These are phyloP conservation scores for Fusarium nelsonii DNA, from an alignment of 2,329 filamentous ascomycete species.

Conservation along the genomic window DNA sequence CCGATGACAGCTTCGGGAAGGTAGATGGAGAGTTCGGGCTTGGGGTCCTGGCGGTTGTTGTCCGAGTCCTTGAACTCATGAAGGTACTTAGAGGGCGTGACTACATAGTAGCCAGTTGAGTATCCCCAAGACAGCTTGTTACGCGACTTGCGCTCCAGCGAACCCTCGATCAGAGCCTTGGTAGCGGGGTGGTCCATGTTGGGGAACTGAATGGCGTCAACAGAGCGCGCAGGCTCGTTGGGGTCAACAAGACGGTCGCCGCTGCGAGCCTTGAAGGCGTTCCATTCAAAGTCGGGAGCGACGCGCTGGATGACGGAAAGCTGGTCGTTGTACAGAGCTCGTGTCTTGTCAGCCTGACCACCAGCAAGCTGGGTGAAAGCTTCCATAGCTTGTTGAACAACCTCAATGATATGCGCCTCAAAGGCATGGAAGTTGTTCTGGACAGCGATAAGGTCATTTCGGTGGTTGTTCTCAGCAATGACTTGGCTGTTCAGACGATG, in stretches of 20 bases:
- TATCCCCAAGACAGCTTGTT: constrained; percentile 84
- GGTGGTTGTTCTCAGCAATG: constrained; percentile 94
- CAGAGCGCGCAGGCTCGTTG: constrained; percentile 76
- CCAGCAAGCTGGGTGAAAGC: constrained; percentile 85
- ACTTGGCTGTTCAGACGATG: constrained; percentile 92
- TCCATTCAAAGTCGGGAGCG: constrained; percentile 91
- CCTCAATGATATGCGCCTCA: constrained; percentile 85
- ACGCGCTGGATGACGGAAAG: constrained; percentile 81
- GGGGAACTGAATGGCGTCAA: constrained; percentile 82
- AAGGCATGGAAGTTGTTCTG: constrained; percentile 91
- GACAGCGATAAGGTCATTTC: constrained; percentile 89
- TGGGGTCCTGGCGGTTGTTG: constrained; percentile 75
- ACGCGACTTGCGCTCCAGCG: constrained; percentile 89
- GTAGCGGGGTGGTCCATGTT: constrained; percentile 89
- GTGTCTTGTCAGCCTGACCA: constrained; percentile 84
- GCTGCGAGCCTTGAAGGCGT: constrained; percentile 81
- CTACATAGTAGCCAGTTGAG: constrained; percentile 86
- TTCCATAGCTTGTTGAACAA: constrained; percentile 84
- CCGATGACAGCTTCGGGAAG: constrained; percentile 90
- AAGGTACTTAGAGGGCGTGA: constrained; percentile 87
- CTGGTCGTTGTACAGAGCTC: constrained; percentile 86
- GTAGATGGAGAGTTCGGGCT: constrained; percentile 89
- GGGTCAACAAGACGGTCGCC: constrained; percentile 81
- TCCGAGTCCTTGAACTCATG: constrained; percentile 98
- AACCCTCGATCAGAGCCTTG: constrained; percentile 86